These are phyloP conservation scores for Vitis rotundifolia DNA, from an alignment of 164 flowering plant species.

Conservation along the genomic window DNA sequence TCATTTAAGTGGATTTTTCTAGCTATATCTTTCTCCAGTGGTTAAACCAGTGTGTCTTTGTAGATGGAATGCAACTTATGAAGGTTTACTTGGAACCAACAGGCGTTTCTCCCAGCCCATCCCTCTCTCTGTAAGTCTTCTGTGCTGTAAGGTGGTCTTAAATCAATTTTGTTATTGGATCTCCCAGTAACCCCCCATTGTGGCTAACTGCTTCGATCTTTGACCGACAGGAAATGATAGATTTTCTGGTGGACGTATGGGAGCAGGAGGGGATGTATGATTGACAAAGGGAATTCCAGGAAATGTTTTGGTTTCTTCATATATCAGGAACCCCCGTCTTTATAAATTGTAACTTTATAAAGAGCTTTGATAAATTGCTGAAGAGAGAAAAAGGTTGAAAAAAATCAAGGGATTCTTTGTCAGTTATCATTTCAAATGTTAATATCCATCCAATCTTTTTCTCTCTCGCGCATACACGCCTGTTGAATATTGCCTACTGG, in stretches of 20 bases:
- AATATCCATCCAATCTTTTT: no score
- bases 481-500: no score
- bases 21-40: background rate
- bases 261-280: constrained; percentile 91
- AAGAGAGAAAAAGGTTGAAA: no score
- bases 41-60: constrained; percentile 10
- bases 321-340: no score
- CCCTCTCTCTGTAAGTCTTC: constrained; percentile 68
- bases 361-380: no score
- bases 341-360: no score
- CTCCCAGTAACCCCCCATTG: no score
- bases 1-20: no score
- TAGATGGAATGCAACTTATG: constrained; percentile 84
- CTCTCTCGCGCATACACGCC: no score
- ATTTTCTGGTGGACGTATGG: constrained; percentile 85
- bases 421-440: no score
- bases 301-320: no score
- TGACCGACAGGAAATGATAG: constrained; percentile 69
- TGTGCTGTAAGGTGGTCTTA: background rate
- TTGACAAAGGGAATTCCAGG: constrained; percentile 22
- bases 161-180: background rate
- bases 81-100: constrained; percentile 68
- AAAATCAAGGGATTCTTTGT: no score
- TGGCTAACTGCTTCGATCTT: constrained; percentile 4
- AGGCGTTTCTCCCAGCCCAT: constrained; percentile 65